A percentile compares a stretch with the other conserved stretches of the same genome.
Evolutionary conservation across 2,329 filamentous ascomycete genomes (phyloP).

Genomic region (Paecilomyces variotii): DNA sequence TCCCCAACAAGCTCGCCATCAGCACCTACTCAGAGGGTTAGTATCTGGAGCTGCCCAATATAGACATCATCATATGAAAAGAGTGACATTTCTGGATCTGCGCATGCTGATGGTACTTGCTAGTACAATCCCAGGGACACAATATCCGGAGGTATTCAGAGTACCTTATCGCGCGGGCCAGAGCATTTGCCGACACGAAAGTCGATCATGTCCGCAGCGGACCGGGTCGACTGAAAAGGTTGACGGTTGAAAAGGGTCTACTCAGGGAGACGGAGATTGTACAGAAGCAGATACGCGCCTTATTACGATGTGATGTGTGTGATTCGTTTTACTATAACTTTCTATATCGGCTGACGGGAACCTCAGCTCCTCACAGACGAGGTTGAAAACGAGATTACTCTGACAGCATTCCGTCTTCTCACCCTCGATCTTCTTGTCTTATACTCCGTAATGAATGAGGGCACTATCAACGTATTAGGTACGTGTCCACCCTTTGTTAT

Average conservation of each 20-base stretch:
- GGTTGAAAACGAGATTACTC: conserved; percentile 90
- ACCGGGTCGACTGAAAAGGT: conserved; percentile 72
- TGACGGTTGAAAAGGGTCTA: conserved; percentile 85
- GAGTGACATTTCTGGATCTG: neutral
- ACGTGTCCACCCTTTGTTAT: conserved; percentile 22
- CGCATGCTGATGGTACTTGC: conserved; percentile 27
- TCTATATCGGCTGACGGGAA: conserved; percentile 8
- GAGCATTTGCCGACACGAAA: conserved; percentile 74
- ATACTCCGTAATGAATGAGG: conserved; percentile 94
- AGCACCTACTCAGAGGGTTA: conserved; percentile 87
- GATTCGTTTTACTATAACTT: neutral
- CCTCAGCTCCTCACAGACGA: conserved; percentile 73
- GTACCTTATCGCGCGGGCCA: conserved; percentile 75
- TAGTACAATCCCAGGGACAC: conserved; percentile 86
- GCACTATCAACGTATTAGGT: conserved; percentile 94
- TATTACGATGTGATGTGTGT: conserved; percentile 82
- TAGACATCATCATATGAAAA: neutral
- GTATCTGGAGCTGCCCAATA: conserved; percentile 21
- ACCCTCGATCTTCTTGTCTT: conserved; percentile 83
- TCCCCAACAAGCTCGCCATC: conserved; percentile 75
- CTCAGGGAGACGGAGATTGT: conserved; percentile 86
- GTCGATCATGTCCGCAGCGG: conserved; percentile 82
- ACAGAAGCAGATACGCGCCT: conserved; percentile 74
- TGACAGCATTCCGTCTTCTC: conserved; percentile 85
- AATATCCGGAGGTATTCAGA: conserved; percentile 89